Base-by-base conservation (phyloP, 176 grass and related monocot genomes). In the Bonia amplexicaulis region DNA sequence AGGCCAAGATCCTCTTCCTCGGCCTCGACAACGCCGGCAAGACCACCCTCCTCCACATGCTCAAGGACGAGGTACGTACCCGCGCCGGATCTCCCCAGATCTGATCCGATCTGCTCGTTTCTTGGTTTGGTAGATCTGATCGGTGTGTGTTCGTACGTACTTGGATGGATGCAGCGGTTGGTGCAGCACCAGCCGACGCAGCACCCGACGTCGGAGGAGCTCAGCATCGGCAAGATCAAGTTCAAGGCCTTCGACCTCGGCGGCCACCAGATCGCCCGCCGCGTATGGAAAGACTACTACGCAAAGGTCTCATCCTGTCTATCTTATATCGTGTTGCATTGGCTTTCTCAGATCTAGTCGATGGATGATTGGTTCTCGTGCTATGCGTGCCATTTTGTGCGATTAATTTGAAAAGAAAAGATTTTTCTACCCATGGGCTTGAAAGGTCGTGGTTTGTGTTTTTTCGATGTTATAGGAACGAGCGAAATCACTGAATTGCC, bases 151-250 rank as follows among this genome's bases (percentile, higher is more conserved):
- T 17, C 12, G 16, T 71, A 48, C 11, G 60, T 45, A 72, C 40
- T 10, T 63, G 35, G 40, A 46, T 62, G 20, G 74, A 53, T 69
- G 54, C 88, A 93, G 92, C 87, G 92, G 61, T 70, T 93, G 82
- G 92, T 93, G 73, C 92, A 93, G 86, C 92, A 93, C 86, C 88
- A 90, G 74, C 92, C 92, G n/a, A 93, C 92, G 82, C 92, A 93
- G 82, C 89, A 90, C 63, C 92, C 92, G 9, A 93, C 92, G 62
- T 93, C 92, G 27, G 92, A 93, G 86, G 92, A 93, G 92, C 92
- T 93, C 67, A 93, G 92, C 88, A 93, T 93, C 61, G 92, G 92
- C 41, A 88, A 86, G 79, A 93, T 93, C 85, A 93, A 93, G 88
- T 93, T 93, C 92, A 93, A 93, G 75, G 92, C 92, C 40, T 93